These are phyloP conservation scores for Parathielavia hyrcaniae DNA, from an alignment of 495 filamentous ascomycete genomes.

Conservation along the genomic window DNA sequence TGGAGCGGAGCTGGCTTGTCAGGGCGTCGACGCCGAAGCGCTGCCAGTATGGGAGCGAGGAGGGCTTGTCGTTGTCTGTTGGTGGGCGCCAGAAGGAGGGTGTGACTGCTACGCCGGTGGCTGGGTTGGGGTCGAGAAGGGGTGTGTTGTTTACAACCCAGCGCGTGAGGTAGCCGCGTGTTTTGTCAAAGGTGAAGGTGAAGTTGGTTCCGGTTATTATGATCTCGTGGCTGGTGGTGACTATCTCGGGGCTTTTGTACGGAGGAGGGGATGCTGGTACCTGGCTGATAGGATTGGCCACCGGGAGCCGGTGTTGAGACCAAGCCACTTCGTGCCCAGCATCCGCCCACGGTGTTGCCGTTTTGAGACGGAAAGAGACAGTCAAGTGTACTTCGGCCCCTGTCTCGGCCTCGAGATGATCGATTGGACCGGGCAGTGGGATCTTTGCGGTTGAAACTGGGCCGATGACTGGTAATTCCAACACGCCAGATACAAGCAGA, in stretches of 20 bases:
- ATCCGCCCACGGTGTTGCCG: conserved; percentile 22
- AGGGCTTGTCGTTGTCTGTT: conserved; percentile 55
- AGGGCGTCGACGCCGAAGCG: conserved; percentile 32
- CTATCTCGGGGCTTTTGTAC: neutral
- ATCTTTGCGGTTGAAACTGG: conserved; percentile 16
- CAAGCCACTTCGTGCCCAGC: conserved; percentile 29
- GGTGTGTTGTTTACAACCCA: conserved; percentile 26
- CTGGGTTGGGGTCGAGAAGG: conserved; percentile 35
- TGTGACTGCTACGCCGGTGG: conserved; percentile 32
- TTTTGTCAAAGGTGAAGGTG: conserved; percentile 38
- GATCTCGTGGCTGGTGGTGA: neutral
- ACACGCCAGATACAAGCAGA: conserved; percentile 11
- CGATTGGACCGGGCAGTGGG: neutral
- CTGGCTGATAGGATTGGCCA: neutral
- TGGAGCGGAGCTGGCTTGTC: conserved; percentile 40
- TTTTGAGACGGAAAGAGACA: conserved; percentile 19
- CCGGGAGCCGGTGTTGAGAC: conserved; percentile 21
- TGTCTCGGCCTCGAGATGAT: neutral
- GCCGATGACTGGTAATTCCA: conserved; percentile 19
- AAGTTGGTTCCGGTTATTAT: conserved; percentile 16
- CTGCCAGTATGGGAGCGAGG: conserved; percentile 37
- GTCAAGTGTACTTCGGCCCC: conserved; percentile 23
- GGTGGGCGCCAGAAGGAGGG: conserved; percentile 43
- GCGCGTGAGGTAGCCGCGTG: conserved; percentile 35
- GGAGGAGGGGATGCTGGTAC: neutral